Evolutionary conservation across 495 filamentous ascomycete species (phyloP).

Genomic region (Penicillium manginii): DNA sequence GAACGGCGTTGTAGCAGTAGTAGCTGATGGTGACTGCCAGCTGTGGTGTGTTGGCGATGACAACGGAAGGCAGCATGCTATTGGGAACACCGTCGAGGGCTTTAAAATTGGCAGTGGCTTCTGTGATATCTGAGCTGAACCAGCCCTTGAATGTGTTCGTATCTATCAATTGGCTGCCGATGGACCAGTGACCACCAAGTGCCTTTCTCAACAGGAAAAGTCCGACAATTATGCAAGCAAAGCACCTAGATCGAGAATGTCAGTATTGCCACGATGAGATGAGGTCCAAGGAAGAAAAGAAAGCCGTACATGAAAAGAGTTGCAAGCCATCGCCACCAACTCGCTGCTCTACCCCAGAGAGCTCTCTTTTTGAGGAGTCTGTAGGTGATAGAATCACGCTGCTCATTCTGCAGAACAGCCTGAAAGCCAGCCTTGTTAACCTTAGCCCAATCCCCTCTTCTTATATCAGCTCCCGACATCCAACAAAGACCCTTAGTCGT

Average conservation of each 20-base stretch:
- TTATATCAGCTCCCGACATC: constrained; percentile 8
- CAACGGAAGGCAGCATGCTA: neutral
- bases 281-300: neutral
- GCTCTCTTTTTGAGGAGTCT: neutral
- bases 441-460: neutral
- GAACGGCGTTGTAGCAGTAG: constrained; percentile 39
- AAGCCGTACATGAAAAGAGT: neutral
- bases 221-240: neutral
- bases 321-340: constrained; percentile 1
- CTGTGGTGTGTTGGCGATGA: constrained; percentile 49
- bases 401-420: neutral
- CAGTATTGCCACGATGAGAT: neutral
- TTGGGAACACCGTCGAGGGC: too few relatives aligned
- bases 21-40: constrained; percentile 48
- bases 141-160: neutral
- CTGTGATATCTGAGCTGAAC: constrained; percentile 1
- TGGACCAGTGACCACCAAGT: neutral
- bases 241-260: constrained; percentile 1
- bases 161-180: neutral
- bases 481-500: constrained; percentile 26
- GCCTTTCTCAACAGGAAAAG: neutral
- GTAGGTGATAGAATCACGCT: neutral
- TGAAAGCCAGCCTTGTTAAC: neutral
- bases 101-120: too few relatives aligned
- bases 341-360: neutral